Base-by-base conservation (phyloP, 139 green algal genomes). In the Micractinium sp. region DNA sequence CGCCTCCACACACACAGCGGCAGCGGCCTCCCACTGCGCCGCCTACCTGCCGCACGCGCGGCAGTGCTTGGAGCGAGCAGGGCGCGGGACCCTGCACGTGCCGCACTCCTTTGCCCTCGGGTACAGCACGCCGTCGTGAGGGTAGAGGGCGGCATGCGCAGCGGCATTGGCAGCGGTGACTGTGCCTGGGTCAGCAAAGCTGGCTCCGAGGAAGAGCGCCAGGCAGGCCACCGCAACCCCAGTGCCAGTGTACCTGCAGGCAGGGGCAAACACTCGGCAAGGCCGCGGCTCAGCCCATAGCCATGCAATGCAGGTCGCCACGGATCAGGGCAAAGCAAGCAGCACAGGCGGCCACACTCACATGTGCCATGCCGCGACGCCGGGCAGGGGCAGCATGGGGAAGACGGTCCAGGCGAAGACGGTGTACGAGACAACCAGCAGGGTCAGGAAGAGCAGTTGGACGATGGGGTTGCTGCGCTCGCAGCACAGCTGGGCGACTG, bases 41-140 rank as follows among this genome's bases (percentile, higher is more conserved):
- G 96, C 92, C 38, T 95, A 98, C 85, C 92, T 89, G 35, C 88
- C 81, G 81, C 94, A 96, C 27, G 93, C 81, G 27, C 75, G 66
- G 91, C 96, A 98, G 92, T 98, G 96, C 91, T 98, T 98, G 67
- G 93, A 94, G 53, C 96, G 91, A 2, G 92, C 92, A 2, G 96
- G 96, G 20, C 94, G 85, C 22, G 79, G 27, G 22, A 95, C 35
- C 22, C 41, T 16, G 91, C 96, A 98, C 3, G 94, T 98, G 12
- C 73, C 27, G 91, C 96, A 98, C 2, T 91, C 15, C 87, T 93
- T 16, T 38, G 81, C 33, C 77, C 93, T 18, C 89, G 88, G 19
- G 41, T 82, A 89, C 35, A 88, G n/a, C 61, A 90, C 27, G 5
- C 90, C 90, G 63, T 97, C 93, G 38, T 90, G 91, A 0, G 92